These are phyloP conservation scores for Lentinula edodes DNA, from an alignment of 768 basidiomycete species.

Conservation along the genomic window DNA sequence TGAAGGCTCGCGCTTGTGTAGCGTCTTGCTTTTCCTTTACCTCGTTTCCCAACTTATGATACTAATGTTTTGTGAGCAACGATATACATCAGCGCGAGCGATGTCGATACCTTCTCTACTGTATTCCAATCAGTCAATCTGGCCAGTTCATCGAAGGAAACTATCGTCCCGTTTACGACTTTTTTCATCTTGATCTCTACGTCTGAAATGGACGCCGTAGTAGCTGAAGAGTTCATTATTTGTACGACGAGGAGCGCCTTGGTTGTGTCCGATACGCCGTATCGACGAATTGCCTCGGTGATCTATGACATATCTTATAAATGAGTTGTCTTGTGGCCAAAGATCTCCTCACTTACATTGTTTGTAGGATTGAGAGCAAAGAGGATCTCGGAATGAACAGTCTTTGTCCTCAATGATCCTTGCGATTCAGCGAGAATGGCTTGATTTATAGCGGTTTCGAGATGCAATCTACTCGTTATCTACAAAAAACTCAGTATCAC, in stretches of 20 bases:
- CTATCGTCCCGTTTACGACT: slow-evolving; percentile 54
- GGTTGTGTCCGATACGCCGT: slow-evolving; percentile 70
- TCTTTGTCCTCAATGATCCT: slow-evolving; percentile 67
- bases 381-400: slow-evolving; percentile 88
- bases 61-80: slow-evolving; percentile 22
- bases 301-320: slow-evolving; percentile 45
- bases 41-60: slow-evolving; percentile 50
- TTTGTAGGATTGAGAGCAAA: slow-evolving; percentile 83
- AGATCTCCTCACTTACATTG: slow-evolving; percentile 44
- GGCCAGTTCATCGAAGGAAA: slow-evolving; percentile 37
- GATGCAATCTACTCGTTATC: slow-evolving; percentile 78
- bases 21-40: slow-evolving; percentile 21
- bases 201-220: slow-evolving; percentile 17
- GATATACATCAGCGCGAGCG: not conserved
- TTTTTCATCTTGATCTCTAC: slow-evolving; percentile 49
- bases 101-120: slow-evolving; percentile 62
- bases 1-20: slow-evolving; percentile 18
- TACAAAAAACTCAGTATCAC: slow-evolving; percentile 23
- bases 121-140: slow-evolving; percentile 63
- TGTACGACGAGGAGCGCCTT: slow-evolving; percentile 68
- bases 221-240: slow-evolving; percentile 37
- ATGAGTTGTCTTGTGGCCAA: not conserved
- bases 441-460: slow-evolving; percentile 81
- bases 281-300: slow-evolving; percentile 79
- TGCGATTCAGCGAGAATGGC: slow-evolving; percentile 67